phyloP scores from a whole-genome alignment of 352 stramenopile genomes.

The Globisporangium okanoganense region DNA sequence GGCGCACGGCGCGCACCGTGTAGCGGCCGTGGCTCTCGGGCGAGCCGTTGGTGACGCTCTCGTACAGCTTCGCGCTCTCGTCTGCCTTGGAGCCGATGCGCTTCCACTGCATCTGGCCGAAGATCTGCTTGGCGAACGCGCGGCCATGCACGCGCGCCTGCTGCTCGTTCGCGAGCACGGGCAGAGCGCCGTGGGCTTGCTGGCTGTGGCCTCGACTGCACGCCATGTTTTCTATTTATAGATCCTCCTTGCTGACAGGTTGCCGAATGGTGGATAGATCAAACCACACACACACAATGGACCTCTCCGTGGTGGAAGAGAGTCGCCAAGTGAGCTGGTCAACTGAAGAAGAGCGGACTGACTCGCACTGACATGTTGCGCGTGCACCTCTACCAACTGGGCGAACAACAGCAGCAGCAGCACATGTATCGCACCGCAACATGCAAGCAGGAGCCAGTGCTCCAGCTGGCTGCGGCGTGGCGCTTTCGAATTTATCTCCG shows the following conservation, averaged over 20 bases:
- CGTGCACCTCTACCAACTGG: neutral
- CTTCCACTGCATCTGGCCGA: constrained; percentile 65
- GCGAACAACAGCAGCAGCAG: neutral
- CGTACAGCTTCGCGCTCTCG: constrained; percentile 61
- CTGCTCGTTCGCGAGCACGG: constrained; percentile 42
- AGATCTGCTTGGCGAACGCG: constrained; percentile 63
- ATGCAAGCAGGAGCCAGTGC: neutral
- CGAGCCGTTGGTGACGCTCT: constrained; percentile 23
- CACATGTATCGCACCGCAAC: neutral
- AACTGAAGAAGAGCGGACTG: no score
- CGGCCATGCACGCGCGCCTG: constrained; percentile 50
- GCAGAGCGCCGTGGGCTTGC: constrained; percentile 18
- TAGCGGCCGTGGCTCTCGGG: constrained; percentile 16
- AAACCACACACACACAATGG: no score
- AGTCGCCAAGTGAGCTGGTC: no score
- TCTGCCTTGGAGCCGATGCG: constrained; percentile 44
- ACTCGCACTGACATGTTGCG: neutral
- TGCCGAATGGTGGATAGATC: no score
- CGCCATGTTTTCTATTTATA: neutral
- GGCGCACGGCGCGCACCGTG: constrained; percentile 53
- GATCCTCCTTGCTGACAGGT: no score
- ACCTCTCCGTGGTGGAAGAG: no score
- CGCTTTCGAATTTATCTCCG: neutral
- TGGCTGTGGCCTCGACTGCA: neutral
- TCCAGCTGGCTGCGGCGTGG: neutral